Conservation (phyloP, 768 basidiomycete genomes). For the Gloeophyllum trabeum region DNA sequence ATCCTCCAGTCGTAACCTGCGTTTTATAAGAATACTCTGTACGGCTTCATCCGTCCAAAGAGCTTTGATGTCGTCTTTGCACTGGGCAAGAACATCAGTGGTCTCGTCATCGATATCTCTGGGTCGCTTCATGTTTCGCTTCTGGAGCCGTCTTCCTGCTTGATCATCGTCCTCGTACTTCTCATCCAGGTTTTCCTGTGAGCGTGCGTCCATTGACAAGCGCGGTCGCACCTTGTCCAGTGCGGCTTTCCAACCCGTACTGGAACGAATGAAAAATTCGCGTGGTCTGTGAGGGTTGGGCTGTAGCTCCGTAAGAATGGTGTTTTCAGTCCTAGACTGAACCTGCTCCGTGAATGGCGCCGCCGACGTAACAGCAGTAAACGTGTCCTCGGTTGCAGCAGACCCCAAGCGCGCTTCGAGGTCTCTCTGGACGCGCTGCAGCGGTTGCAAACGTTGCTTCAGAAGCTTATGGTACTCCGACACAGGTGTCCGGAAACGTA, state of each 20-base stretch:
- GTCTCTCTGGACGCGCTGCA: constrained; percentile 44
- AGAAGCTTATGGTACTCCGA: constrained; percentile 52
- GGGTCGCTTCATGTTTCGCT: constrained; percentile 6
- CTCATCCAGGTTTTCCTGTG: too few relatives aligned
- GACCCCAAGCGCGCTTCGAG: constrained; percentile 52
- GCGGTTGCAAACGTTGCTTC: constrained; percentile 43
- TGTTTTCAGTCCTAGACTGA: constrained; percentile 2
- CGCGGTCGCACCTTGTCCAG: constrained; percentile 11
- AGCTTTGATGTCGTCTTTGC: constrained; percentile 52
- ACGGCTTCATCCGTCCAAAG: constrained; percentile 61
- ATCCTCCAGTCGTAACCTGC: constrained; percentile 52
- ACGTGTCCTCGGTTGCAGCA: constrained; percentile 39
- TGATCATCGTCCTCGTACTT: constrained; percentile 2
- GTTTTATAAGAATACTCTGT: constrained; percentile 43
- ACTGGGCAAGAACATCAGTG: constrained; percentile 45
- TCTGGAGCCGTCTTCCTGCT: not conserved
- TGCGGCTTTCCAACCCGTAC: constrained; percentile 17
- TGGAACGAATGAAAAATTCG: constrained; percentile 20
- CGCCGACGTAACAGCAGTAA: constrained; percentile 15
- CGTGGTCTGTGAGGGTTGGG: constrained; percentile 5
- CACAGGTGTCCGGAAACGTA: not conserved
- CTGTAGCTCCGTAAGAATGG: not conserved
- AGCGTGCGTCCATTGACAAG: constrained; percentile 1
- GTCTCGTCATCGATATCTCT: constrained; percentile 41
- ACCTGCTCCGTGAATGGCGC: constrained; percentile 2